phyloP scores from a whole-genome alignment of 306 rosid species.

The Lablab purpureus region DNA sequence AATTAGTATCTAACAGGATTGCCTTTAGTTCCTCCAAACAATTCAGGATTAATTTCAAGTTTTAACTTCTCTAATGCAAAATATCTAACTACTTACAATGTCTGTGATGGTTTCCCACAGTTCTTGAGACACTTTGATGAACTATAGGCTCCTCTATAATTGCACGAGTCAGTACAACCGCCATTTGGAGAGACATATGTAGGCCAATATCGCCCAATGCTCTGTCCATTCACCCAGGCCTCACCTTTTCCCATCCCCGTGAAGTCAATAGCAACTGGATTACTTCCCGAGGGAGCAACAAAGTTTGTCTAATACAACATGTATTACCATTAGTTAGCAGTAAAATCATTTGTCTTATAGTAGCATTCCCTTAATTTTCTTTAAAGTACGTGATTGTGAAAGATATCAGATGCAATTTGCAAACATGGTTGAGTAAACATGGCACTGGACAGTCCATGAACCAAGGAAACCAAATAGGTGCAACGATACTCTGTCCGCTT shows the following conservation, averaged over 20 bases:
- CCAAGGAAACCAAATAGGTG: constrained; percentile 18
- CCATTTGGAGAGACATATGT: constrained; percentile 54
- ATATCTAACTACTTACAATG: constrained; percentile 61
- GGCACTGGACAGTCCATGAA: neutral
- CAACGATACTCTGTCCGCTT: constrained; percentile 15
- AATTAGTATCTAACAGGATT: constrained; percentile 28
- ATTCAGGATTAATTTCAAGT: constrained; percentile 26
- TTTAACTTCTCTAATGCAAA: constrained; percentile 28
- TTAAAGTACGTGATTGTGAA: neutral
- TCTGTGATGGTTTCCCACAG: constrained; percentile 91
- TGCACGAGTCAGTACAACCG: constrained; percentile 66
- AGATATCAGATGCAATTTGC: constrained; percentile 26
- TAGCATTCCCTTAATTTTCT: constrained; percentile 20
- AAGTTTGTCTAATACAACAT: constrained; percentile 69
- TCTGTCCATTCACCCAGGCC: constrained; percentile 97
- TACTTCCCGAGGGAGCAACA: constrained; percentile 68
- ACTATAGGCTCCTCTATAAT: constrained; percentile 67
- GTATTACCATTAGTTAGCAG: constrained; percentile 40
- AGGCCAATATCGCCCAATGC: constrained; percentile 98
- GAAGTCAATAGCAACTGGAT: constrained; percentile 90
- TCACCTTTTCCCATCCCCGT: constrained; percentile 94
- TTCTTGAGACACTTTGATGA: constrained; percentile 73
- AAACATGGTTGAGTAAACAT: constrained; percentile 1
- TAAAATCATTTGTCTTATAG: constrained; percentile 7
- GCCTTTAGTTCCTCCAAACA: constrained; percentile 27